A percentile compares a stretch with the other conserved stretches of the same genome.
These are phyloP conservation scores for Colletotrichum falcatum DNA, from an alignment of 2,329 filamentous ascomycete species.

Conservation along the genomic window DNA sequence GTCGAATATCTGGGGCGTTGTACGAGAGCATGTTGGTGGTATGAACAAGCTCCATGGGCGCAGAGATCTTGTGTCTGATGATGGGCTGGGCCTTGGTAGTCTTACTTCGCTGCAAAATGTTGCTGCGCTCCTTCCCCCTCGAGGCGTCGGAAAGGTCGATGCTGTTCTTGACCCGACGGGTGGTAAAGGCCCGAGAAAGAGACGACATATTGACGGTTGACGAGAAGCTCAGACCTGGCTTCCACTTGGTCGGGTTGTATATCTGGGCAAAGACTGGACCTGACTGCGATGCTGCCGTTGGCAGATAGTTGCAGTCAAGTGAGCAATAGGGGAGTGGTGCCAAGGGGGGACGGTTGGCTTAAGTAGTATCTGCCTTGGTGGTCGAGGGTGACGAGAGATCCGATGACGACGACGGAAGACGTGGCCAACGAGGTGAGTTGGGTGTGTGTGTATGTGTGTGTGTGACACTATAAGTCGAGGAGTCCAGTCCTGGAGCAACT, in stretches of 20 bases:
- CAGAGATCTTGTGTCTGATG: conserved; percentile 83
- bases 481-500: conserved; percentile 40
- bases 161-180: conserved; percentile 72
- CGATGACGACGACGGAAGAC: conserved; percentile 30
- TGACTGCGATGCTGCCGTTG: conserved; percentile 13
- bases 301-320: conserved; percentile 40
- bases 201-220: conserved; percentile 60
- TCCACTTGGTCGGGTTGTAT: neutral
- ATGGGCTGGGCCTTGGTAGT: conserved; percentile 58
- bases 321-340: conserved; percentile 13
- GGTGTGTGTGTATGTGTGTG: conserved; percentile 19
- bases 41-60: conserved; percentile 86
- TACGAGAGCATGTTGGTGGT: conserved; percentile 98
- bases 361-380: conserved; percentile 8
- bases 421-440: conserved; percentile 17
- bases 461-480: conserved; percentile 29
- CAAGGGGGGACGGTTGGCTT: conserved; percentile 10
- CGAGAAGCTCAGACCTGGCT: neutral
- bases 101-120: conserved; percentile 60
- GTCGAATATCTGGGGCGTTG: conserved; percentile 84
- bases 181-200: conserved; percentile 78
- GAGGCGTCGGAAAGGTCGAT: conserved; percentile 59
- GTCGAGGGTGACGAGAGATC: conserved; percentile 20
- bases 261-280: conserved; percentile 8
- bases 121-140: conserved; percentile 34